phyloP scores from a whole-genome alignment of 345 rosid species.

The Kernera saxatilis region DNA sequence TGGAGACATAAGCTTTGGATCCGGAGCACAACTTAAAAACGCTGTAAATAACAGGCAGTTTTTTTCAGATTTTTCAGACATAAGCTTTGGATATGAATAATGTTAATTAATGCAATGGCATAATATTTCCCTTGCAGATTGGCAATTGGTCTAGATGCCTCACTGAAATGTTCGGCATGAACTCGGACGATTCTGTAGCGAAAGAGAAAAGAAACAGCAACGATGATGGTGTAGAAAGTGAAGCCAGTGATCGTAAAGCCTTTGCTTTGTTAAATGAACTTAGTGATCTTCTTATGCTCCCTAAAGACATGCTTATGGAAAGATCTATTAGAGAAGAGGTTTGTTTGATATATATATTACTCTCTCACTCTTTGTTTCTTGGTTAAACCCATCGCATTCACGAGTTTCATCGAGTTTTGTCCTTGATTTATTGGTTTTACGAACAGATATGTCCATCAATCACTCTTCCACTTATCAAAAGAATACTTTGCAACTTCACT shows the following conservation, averaged over 20 bases:
- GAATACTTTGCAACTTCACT: conserved; percentile 92
- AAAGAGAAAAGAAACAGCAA: conserved; percentile 31
- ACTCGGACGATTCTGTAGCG: conserved; percentile 39
- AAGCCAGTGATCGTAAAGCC: conserved; percentile 31
- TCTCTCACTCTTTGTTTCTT: not conserved
- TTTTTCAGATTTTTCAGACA: too few species aligned
- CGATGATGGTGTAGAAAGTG: conserved; percentile 23
- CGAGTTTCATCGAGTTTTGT: conserved; percentile 4
- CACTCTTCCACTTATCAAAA: conserved; percentile 56
- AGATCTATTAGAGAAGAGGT: conserved; percentile 76
- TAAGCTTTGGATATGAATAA: conserved; percentile 73
- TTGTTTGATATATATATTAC: not conserved
- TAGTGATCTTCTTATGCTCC: conserved; percentile 98
- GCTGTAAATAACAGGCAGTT: too few species aligned
- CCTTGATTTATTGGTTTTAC: not conserved
- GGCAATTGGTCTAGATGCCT: conserved; percentile 94
- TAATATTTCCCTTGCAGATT: conserved; percentile 43
- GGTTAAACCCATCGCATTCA: not conserved
- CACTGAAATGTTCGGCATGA: conserved; percentile 64
- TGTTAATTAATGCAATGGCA: not conserved
- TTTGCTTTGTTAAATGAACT: conserved; percentile 67
- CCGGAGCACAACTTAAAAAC: conserved; percentile 96
- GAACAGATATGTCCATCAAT: conserved; percentile 89
- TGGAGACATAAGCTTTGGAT: conserved; percentile 93
- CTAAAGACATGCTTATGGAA: conserved; percentile 90